phyloP scores from a whole-genome alignment of 1,139 yeast genomes.

The Suhomyces guaymorum region DNA sequence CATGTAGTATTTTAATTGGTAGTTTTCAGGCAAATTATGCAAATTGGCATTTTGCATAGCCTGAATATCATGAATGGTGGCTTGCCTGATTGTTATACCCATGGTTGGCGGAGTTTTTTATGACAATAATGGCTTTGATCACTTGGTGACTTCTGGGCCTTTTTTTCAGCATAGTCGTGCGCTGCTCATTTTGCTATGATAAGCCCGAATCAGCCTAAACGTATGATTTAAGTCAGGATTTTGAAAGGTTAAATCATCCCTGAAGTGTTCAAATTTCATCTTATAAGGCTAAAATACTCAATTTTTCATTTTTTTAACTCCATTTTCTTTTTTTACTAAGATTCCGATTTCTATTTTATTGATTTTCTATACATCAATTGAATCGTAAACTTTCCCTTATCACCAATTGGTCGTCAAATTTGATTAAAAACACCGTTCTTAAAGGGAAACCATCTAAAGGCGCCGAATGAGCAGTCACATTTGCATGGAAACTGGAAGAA shows the following conservation, averaged over 20 bases:
- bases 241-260: neutral
- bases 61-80: slow-evolving; percentile 82
- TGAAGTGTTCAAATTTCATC: neutral
- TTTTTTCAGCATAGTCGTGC: slow-evolving; percentile 10
- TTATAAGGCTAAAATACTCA: no score
- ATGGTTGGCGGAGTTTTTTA: slow-evolving; percentile 27
- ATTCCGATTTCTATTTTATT: neutral
- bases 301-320: no score
- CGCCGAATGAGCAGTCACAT: slow-evolving; percentile 85
- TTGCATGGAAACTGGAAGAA: slow-evolving; percentile 75
- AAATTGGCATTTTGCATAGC: slow-evolving; percentile 96
- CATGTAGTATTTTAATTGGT: slow-evolving; percentile 86
- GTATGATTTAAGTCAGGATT: no score
- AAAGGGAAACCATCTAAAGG: slow-evolving; percentile 63
- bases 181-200: neutral
- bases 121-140: neutral
- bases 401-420: slow-evolving; percentile 63
- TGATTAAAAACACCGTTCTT: slow-evolving; percentile 81
- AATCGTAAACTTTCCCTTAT: slow-evolving; percentile 49
- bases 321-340: no score
- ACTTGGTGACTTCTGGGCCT: neutral
- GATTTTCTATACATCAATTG: neutral
- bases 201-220: no score
- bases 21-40: slow-evolving; percentile 92
- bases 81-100: slow-evolving; percentile 89